Conservation (phyloP, 345 rosid species). For the Lagerstroemia speciosa region DNA sequence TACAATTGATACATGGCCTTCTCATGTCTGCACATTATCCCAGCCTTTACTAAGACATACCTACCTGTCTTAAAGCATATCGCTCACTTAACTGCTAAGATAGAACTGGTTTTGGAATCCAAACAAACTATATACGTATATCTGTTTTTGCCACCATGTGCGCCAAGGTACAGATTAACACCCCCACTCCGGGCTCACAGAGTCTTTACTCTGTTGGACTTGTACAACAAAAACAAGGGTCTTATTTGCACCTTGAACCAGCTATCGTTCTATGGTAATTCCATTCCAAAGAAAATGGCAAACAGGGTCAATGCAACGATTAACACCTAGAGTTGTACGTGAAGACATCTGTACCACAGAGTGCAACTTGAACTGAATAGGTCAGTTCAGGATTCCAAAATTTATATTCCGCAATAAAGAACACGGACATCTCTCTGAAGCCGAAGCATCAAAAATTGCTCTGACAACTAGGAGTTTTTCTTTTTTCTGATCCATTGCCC, state of each 20-base stretch:
- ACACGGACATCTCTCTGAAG: background rate
- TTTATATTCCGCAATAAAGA: background rate
- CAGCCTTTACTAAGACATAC: background rate
- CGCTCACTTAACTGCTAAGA: background rate
- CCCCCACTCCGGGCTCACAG: background rate
- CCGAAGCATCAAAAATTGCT: background rate
- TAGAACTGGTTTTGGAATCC: background rate
- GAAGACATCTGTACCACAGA: background rate
- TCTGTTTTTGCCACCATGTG: background rate
- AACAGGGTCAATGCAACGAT: background rate
- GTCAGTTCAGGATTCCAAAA: background rate
- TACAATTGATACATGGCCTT: background rate
- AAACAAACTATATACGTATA: background rate
- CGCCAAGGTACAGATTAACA: background rate
- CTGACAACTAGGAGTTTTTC: background rate
- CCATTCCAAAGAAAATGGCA: background rate
- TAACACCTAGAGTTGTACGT: background rate
- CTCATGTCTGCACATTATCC: background rate
- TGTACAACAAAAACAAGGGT: background rate
- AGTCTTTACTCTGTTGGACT: background rate
- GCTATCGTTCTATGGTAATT: background rate
- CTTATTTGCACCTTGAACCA: background rate
- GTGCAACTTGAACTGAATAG: background rate
- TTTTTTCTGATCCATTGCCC: background rate
- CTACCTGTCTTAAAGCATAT: background rate